Evolutionary conservation across 768 basidiomycete genomes (phyloP).

Genomic region (Auriculariales sp.): DNA sequence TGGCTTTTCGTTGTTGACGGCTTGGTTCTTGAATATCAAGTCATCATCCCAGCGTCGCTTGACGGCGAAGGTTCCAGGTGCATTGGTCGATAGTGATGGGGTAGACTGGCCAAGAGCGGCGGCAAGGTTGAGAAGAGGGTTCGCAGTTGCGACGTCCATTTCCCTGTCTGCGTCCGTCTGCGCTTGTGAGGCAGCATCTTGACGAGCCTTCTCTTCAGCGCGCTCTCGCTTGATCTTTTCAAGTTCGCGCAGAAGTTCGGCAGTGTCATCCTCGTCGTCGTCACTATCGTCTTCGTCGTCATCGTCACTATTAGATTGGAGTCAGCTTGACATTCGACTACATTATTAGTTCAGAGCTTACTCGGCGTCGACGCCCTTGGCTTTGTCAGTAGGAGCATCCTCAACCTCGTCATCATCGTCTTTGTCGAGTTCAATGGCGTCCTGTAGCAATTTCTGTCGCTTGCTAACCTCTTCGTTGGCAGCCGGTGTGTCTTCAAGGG

Average conservation of each 20-base stretch:
- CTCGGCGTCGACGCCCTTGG: constrained; percentile 16
- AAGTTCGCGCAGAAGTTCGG: constrained; percentile 87
- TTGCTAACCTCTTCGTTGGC: constrained; percentile 62
- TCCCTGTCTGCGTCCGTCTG: constrained; percentile 41
- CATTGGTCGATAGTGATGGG: constrained; percentile 20
- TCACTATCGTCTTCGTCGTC: constrained; percentile 32
- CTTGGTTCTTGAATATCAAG: constrained; percentile 97
- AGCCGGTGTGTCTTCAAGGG: constrained; percentile 19
- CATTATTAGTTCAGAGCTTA: constrained; percentile 3
- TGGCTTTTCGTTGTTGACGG: constrained; percentile 48
- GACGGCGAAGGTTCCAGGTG: constrained; percentile 67
- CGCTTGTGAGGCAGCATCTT: constrained; percentile 50
- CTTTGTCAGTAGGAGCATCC: constrained; percentile 11
- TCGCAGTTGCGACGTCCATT: constrained; percentile 70
- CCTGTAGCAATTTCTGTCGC: constrained; percentile 74
- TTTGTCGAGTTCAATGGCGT: constrained; percentile 76
- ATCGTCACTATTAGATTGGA: constrained; percentile 27
- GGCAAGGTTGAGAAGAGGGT: constrained; percentile 82
- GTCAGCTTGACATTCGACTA: too few relatives aligned
- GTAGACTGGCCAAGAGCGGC: constrained; percentile 53
- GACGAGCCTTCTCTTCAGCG: constrained; percentile 77
- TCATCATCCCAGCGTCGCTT: constrained; percentile 96
- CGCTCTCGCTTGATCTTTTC: constrained; percentile 96
- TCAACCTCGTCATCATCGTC: constrained; percentile 71
- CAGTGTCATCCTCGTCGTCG: constrained; percentile 82